These are phyloP conservation scores for Phytopythium vexans DNA, from an alignment of 352 stramenopile species.

Conservation along the genomic window DNA sequence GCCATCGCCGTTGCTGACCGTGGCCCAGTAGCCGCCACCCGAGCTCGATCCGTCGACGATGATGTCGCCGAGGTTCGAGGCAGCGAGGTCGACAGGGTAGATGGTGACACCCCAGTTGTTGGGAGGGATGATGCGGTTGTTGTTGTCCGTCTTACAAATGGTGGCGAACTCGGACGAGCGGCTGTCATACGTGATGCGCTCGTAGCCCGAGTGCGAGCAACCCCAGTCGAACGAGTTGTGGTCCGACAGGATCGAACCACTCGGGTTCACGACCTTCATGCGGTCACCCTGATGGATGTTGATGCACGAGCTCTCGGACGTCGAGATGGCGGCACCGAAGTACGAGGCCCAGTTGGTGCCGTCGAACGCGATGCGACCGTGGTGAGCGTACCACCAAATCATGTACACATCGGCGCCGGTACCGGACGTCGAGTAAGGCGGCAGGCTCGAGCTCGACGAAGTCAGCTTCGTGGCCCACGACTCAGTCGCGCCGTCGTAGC, in stretches of 20 bases:
- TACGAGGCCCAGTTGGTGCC: constrained; percentile 62
- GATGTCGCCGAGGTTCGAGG: constrained; percentile 50
- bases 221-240: constrained; percentile 51
- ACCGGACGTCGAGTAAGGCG: constrained; percentile 45
- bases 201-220: constrained; percentile 59
- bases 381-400: constrained; percentile 72
- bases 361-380: constrained; percentile 56
- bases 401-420: constrained; percentile 52
- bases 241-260: constrained; percentile 32
- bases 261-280: constrained; percentile 57
- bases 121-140: constrained; percentile 67
- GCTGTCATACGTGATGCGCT: constrained; percentile 54
- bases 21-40: constrained; percentile 57
- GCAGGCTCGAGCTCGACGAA: constrained; percentile 40
- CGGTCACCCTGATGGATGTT: constrained; percentile 71
- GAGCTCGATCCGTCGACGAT: constrained; percentile 23
- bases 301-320: constrained; percentile 50
- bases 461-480: constrained; percentile 57
- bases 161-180: constrained; percentile 37
- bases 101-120: constrained; percentile 49
- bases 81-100: constrained; percentile 49
- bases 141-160: constrained; percentile 70
- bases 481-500: constrained; percentile 47
- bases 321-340: constrained; percentile 56
- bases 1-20: constrained; percentile 48